phyloP scores from a whole-genome alignment of 257 asterid genomes.

The Przewalskia tangutica region DNA sequence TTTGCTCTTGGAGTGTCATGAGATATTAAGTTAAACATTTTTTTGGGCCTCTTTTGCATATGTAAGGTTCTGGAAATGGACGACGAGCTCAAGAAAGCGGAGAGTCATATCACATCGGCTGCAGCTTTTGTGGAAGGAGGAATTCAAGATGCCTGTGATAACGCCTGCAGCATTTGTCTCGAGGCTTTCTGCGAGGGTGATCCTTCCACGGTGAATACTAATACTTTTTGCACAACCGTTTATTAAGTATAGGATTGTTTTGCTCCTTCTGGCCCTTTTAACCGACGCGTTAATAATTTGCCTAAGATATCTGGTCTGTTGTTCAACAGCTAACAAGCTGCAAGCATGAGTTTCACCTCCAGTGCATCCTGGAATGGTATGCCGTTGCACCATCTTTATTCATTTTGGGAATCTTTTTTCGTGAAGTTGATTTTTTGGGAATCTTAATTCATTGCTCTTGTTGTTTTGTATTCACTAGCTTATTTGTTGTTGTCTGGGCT shows the following conservation, averaged over 20 bases:
- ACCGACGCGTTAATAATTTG: not conserved
- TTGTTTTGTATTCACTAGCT: not conserved
- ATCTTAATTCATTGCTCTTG: not conserved
- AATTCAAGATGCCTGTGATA: slow-evolving; percentile 85
- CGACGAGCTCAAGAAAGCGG: slow-evolving; percentile 35
- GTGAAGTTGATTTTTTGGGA: not conserved
- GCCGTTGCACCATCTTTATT: not conserved
- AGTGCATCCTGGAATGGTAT: slow-evolving; percentile 94
- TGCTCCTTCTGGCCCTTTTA: not conserved
- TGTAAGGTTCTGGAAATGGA: slow-evolving; percentile 39
- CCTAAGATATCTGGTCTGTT: not conserved
- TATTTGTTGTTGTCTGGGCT: not conserved
- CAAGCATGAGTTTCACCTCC: slow-evolving; percentile 89
- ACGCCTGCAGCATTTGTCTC: slow-evolving; percentile 93
- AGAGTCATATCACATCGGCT: slow-evolving; percentile 53
- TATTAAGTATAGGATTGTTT: not conserved
- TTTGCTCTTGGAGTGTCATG: not conserved
- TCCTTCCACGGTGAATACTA: slow-evolving; percentile 61
- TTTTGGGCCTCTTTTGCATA: not conserved
- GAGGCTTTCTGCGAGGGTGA: slow-evolving; percentile 72
- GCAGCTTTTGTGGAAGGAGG: slow-evolving; percentile 99
- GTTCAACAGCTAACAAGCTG: slow-evolving; percentile 58
- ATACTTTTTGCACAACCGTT: not conserved
- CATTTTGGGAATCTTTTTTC: not conserved
- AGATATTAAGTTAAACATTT: not conserved